Percentiles rank a stretch among this genome's conserved stretches.
Conservation (phyloP, 345 rosid species). For the Eucalyptus tenuipes region DNA sequence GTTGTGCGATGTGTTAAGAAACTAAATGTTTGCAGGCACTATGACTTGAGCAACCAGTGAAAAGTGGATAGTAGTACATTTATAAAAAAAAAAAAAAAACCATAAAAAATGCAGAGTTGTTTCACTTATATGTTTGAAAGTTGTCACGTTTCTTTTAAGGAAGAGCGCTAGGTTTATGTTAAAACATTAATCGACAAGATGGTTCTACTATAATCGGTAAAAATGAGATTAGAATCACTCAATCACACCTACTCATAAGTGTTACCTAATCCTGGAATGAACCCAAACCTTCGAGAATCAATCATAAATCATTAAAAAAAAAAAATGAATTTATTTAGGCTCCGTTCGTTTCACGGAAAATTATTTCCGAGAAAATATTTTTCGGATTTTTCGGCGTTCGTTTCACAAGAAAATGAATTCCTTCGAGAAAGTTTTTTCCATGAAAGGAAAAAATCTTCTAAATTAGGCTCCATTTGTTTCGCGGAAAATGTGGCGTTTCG, state of each 20-base stretch:
- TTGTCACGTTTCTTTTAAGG: no score
- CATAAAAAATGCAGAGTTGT: not conserved
- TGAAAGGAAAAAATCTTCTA: no score
- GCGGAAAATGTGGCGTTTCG: no score
- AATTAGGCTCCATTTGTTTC: no score
- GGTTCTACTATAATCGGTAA: not conserved
- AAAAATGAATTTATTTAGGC: not conserved
- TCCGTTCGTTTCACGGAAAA: accelerated
- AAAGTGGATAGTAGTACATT: not conserved
- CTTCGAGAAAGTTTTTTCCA: no score
- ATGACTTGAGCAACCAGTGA: not conserved
- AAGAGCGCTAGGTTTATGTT: not conserved
- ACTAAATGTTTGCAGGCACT: not conserved
- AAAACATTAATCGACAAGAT: not conserved
- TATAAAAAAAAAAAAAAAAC: no score
- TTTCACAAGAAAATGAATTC: no score
- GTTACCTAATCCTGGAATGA: not conserved
- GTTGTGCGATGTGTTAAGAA: not conserved
- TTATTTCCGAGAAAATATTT: accelerated
- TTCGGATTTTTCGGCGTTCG: accelerated
- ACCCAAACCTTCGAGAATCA: not conserved
- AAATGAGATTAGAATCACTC: not conserved
- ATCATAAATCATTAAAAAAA: not conserved
- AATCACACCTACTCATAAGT: not conserved
- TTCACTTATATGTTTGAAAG: no score